Evolutionary conservation across 352 stramenopile species (phyloP), one percentile per base, ranked within the genome.

Genomic region (Saprolegnia diclina): DNA sequence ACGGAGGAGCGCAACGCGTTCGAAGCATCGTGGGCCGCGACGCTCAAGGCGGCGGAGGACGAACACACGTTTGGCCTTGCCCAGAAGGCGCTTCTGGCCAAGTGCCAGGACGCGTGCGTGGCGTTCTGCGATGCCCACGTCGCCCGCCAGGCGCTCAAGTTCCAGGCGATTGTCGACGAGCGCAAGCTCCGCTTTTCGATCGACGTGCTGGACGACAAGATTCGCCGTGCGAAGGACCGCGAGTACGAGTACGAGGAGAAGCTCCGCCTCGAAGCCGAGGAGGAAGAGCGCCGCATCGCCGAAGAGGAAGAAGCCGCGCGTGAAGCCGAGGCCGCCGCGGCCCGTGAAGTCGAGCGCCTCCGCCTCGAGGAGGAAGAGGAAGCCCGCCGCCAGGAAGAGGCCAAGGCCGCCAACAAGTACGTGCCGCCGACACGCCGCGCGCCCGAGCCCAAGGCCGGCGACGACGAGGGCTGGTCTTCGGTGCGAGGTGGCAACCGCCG

Each of bases 31-130:
- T 77, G 80, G 66, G 71, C 86, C 24, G 83, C 89, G 48, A 96
- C 94, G 65, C 79, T 94, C 1, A 77, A 91, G 70, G 66, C 74
- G 11, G 87, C 89, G 26, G 92, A 94, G 76, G 74, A 90, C 50
- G 82, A 96, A 68, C 90, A 97, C 89, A 87, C 94, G 62, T 78
- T 84, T 29, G 87, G 93, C 59, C 78, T 97, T 40, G 87, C 92
- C 62, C 97, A 98, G 76, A 89, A 95, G 68, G 65, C 70, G 40
- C 82, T 97, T 37, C 76, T 89, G 1, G 73, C 77, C 14, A 79
- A 84, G 18, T 81, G 79, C 54, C 81, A 97, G 21, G 84, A 88
- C 63, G 78, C 91, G 13, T 90, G 84, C 54, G 76, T 79, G 22
- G 76, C 78, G 45, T 88, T 96, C 55, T 85, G 96, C 62, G 76